Percentiles rank a stretch among this genome's conserved stretches.
Conservation (phyloP, 345 rosid species). For the Salix exigua region DNA sequence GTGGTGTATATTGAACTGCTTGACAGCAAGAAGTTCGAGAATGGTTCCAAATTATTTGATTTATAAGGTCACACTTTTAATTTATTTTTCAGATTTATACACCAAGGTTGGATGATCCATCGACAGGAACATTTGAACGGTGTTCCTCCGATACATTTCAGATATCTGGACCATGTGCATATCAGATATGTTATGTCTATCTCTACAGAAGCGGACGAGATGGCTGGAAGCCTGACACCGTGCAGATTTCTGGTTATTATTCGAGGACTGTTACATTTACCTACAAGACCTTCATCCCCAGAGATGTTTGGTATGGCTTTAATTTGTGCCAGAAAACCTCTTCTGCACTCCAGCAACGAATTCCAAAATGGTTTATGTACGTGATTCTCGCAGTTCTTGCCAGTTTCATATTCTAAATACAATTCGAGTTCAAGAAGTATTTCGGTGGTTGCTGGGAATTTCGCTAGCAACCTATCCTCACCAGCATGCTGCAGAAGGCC, state of each 20-base stretch:
- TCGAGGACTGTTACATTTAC: slow-evolving; percentile 11
- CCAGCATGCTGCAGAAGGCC: not conserved
- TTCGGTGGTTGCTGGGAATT: not conserved
- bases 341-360: slow-evolving; percentile 19
- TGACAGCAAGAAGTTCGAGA: not conserved
- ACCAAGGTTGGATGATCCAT: slow-evolving; percentile 30
- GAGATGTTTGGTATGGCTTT: slow-evolving; percentile 21
- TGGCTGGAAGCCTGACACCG: slow-evolving; percentile 24
- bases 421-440: not conserved
- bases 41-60: not conserved
- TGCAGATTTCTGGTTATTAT: slow-evolving; percentile 17
- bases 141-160: slow-evolving; percentile 30
- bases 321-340: slow-evolving; percentile 32
- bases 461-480: not conserved
- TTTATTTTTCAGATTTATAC: slow-evolving; percentile 20
- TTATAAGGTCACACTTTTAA: not conserved
- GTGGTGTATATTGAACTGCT: not conserved
- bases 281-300: slow-evolving; percentile 12
- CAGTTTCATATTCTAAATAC: slow-evolving; percentile 23
- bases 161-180: slow-evolving; percentile 27
- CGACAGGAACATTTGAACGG: slow-evolving; percentile 15
- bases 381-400: slow-evolving; percentile 30
- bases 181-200: slow-evolving; percentile 26
- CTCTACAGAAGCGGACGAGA: slow-evolving; percentile 26
- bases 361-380: slow-evolving; percentile 9